Percentiles rank a stretch among this genome's conserved stretches.
These are phyloP conservation scores for Fragaria vesca DNA, from an alignment of 306 rosid species.

Conservation along the genomic window DNA sequence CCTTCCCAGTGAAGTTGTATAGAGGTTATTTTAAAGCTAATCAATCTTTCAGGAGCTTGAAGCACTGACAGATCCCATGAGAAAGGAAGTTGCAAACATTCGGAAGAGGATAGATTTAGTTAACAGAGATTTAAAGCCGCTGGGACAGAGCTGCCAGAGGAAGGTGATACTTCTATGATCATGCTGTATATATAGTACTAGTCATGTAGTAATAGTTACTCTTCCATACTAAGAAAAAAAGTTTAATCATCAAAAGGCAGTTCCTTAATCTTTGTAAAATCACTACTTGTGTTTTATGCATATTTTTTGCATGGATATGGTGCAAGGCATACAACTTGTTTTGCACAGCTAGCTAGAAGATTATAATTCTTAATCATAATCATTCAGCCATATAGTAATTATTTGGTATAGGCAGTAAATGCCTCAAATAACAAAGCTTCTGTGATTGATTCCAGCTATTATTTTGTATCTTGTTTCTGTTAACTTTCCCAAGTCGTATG, in stretches of 20 bases:
- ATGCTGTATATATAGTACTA: background rate
- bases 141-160: constrained; percentile 81
- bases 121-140: constrained; percentile 86
- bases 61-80: constrained; percentile 80
- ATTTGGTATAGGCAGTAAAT: background rate
- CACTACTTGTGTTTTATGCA: background rate
- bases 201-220: background rate
- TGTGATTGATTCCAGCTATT: background rate
- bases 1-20: background rate
- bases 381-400: background rate
- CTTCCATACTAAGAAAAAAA: background rate
- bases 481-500: background rate
- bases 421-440: background rate
- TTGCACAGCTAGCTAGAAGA: background rate
- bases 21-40: background rate
- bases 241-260: background rate
- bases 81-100: constrained; percentile 65
- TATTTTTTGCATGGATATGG: background rate
- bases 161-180: constrained; percentile 47
- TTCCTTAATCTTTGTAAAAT: background rate
- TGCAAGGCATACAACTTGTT: background rate
- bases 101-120: constrained; percentile 78
- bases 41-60: constrained; percentile 67
- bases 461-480: background rate
- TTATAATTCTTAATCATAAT: background rate